These are phyloP conservation scores for Pyrenophora seminiperda DNA, from an alignment of 2,329 filamentous ascomycete species.

Conservation along the genomic window DNA sequence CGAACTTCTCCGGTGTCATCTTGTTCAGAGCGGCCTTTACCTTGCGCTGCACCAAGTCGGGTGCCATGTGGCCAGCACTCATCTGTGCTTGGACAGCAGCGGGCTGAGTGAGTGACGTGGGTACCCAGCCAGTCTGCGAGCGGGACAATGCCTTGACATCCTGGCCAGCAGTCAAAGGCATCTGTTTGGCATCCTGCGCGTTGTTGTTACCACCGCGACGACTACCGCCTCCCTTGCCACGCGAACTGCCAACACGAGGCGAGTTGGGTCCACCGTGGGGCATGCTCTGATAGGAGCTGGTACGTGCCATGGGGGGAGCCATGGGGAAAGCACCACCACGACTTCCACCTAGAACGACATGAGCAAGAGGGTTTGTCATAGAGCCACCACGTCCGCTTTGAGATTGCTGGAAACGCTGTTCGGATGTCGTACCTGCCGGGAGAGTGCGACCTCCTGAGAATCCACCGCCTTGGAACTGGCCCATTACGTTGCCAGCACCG, in stretches of 20 bases:
- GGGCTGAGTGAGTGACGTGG: slow-evolving; percentile 58
- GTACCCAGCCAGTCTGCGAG: slow-evolving; percentile 86
- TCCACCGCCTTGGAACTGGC: slow-evolving; percentile 63
- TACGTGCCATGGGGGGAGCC: slow-evolving; percentile 68
- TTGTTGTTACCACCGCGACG: slow-evolving; percentile 60
- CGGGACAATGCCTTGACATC: slow-evolving; percentile 80
- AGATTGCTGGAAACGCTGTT: slow-evolving; percentile 66
- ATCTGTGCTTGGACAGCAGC: slow-evolving; percentile 34
- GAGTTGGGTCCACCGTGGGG: slow-evolving; percentile 68
- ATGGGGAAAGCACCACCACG: slow-evolving; percentile 65
- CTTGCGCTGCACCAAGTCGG: slow-evolving; percentile 95
- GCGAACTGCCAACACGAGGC: slow-evolving; percentile 69
- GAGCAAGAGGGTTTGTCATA: slow-evolving; percentile 61
- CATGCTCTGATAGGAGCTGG: slow-evolving; percentile 64
- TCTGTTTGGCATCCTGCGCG: slow-evolving; percentile 74
- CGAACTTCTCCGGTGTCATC: slow-evolving; percentile 99
- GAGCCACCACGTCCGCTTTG: slow-evolving; percentile 30
- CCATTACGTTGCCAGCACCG: slow-evolving; percentile 63
- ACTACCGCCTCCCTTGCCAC: slow-evolving; percentile 64
- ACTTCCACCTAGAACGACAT: slow-evolving; percentile 58
- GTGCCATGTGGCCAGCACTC: slow-evolving; percentile 66
- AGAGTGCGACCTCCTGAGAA: slow-evolving; percentile 59
- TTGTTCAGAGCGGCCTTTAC: slow-evolving; percentile 99
- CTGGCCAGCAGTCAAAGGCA: slow-evolving; percentile 85
- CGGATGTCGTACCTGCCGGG: slow-evolving; percentile 77